Conservation (phyloP, 805 yeast genomes). For the Ogataea ramenticola region DNA sequence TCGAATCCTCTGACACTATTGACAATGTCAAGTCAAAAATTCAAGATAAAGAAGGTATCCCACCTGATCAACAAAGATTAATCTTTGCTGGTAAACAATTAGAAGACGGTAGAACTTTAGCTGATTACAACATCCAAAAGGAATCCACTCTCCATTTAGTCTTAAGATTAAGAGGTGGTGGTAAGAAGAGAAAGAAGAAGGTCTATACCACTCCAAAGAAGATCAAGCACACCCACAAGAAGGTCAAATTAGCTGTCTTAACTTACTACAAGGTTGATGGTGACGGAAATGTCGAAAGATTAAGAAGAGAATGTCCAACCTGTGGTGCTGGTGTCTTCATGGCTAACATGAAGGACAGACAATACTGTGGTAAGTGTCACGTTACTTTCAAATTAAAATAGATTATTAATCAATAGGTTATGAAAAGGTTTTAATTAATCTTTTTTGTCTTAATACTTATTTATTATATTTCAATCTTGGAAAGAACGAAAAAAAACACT, state of each 20-base stretch:
- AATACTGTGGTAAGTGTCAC: conserved; percentile 99
- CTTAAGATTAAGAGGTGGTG: conserved; percentile 94
- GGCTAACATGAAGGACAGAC: conserved; percentile 99
- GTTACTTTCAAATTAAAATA: conserved; percentile 63
- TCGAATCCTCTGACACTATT: conserved; percentile 97
- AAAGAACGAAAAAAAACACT: too few species aligned
- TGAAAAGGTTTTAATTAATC: too few species aligned
- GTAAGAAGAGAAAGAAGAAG: conserved; percentile 99
- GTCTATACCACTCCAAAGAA: conserved; percentile 99
- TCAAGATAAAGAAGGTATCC: conserved; percentile 99
- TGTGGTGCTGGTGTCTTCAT: conserved; percentile 99
- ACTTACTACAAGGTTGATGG: conserved; percentile 99
- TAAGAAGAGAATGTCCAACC: conserved; percentile 96
- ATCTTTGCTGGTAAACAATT: conserved; percentile 99
- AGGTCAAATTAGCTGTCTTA: conserved; percentile 98
- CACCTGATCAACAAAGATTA: conserved; percentile 99
- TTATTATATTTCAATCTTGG: too few species aligned
- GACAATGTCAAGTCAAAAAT: conserved; percentile 98
- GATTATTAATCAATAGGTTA: background rate
- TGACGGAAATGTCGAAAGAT: conserved; percentile 97
- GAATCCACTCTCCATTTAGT: conserved; percentile 97
- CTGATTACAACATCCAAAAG: conserved; percentile 99
- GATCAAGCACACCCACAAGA: conserved; percentile 99
- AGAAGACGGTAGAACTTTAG: conserved; percentile 97
- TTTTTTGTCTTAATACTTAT: too few species aligned